Base-by-base conservation (phyloP, 2,329 filamentous ascomycete genomes). In the Phaeoacremonium minimum region DNA sequence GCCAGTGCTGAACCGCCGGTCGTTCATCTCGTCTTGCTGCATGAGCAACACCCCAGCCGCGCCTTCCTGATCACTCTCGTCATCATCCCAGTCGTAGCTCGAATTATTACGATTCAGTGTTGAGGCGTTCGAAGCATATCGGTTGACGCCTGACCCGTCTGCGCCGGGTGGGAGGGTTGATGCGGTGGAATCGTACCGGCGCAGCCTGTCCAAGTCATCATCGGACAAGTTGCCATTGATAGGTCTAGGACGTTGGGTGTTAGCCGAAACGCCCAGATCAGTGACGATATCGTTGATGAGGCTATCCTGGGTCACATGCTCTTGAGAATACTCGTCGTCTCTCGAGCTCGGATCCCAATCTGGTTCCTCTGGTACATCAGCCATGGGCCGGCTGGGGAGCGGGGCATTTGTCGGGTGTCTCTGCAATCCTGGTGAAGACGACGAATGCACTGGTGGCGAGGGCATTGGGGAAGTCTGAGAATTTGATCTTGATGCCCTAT, bases 31-130 rank as follows among this genome's bases (percentile, higher is more conserved):
- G 5, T 88, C 89, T 63, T 90, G 79, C 40, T 81, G 80, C 74
- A 97, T 80, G 46, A 89, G 89, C 54, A 86, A 77, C 35, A 94
- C 66, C 13, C 93, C 91, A 42, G 87, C 87, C 28, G 85, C 82
- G 15, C 85, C 91, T 58, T 96, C 91, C 0, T 85, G 80, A 53
- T 97, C 91, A 53, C 88, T 94, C 33, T 94, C 88, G 37, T 91
- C 85, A 11, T 72, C 73, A 22, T 71, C 63, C 43, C 66, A 62
- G 33, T 58, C 47, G 45, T 62, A 59, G 3, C 58, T 50, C 4
- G 58, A 53, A 18, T 51, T 50, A n/a, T 58, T 62, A 33, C 60
- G 57, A 40, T 57, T 60, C 11, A 64, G 38, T 4, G 57, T 63
- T 8, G 67, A 67, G 4, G 65, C 60, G 42, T 58, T 64, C 4